Conservation (phyloP, 2,329 filamentous ascomycete genomes). For the Diaporthe velutina region DNA sequence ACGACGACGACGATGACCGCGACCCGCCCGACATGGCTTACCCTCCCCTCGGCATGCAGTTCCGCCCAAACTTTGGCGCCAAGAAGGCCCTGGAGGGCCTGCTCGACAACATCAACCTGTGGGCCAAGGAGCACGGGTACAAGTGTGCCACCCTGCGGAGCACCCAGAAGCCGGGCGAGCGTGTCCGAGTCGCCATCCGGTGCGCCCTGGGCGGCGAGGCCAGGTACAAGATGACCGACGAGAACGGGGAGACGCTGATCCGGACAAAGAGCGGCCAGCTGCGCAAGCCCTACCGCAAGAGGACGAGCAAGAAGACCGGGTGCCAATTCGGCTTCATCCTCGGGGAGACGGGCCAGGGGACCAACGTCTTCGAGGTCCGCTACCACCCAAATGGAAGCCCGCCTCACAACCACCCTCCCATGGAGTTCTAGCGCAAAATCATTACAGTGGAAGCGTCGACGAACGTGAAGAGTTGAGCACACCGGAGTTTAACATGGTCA, state of each 20-base stretch:
- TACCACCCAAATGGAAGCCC: constrained; percentile 40
- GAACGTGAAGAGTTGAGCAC: not conserved
- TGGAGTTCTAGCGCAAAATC: constrained; percentile 27
- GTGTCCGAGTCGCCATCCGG: constrained; percentile 38
- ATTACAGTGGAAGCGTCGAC: not conserved
- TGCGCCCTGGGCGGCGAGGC: constrained; percentile 40
- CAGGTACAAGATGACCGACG: constrained; percentile 40
- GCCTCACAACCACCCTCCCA: constrained; percentile 39
- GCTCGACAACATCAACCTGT: constrained; percentile 41
- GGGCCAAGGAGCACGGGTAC: constrained; percentile 41
- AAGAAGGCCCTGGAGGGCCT: constrained; percentile 41
- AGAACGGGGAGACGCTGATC: constrained; percentile 40
- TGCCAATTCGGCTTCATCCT: constrained; percentile 41
- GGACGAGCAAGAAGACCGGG: constrained; percentile 41
- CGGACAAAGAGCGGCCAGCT: constrained; percentile 41
- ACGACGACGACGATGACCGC: constrained; percentile 39
- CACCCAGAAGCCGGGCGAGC: constrained; percentile 40
- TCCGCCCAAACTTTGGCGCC: constrained; percentile 40
- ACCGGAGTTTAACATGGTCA: not conserved
- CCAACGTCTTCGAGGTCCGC: constrained; percentile 40
- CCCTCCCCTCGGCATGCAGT: constrained; percentile 40
- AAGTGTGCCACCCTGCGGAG: constrained; percentile 40
- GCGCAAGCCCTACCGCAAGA: constrained; percentile 41
- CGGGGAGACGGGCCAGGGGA: constrained; percentile 40
- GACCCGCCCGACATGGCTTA: constrained; percentile 41